Conservation (phyloP, 306 rosid species). For the Biancaea sappan region DNA sequence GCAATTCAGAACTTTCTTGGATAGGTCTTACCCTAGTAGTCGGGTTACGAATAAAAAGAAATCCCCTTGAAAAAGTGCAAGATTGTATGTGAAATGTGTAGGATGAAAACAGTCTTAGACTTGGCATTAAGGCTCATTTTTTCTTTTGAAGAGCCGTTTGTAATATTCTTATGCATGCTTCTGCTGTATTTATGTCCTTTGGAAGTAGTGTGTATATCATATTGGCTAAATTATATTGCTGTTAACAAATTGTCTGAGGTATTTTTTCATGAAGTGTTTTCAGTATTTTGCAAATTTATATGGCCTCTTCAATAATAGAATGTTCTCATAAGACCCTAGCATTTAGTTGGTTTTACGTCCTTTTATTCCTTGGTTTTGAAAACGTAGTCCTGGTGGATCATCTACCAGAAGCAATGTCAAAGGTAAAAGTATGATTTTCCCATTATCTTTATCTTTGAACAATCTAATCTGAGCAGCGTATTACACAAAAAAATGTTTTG, state of each 20-base stretch:
- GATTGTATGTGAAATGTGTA: not conserved
- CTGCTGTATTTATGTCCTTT: not conserved
- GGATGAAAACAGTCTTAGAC: not conserved
- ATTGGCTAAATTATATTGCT: constrained; percentile 4
- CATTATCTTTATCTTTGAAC: not conserved
- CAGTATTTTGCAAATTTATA: not conserved
- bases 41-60: constrained; percentile 2
- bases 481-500: too few relatives aligned
- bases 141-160: constrained; percentile 20
- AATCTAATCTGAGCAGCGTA: not conserved
- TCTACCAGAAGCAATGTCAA: too few relatives aligned
- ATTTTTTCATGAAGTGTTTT: not conserved
- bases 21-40: constrained; percentile 8
- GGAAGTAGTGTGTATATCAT: constrained; percentile 9
- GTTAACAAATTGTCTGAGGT: not conserved
- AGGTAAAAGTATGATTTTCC: not conserved
- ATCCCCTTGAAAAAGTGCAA: not conserved
- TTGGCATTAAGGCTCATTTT: constrained; percentile 15
- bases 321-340: not conserved
- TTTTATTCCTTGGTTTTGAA: not conserved
- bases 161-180: not conserved
- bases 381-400: not conserved
- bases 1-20: constrained; percentile 4
- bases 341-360: not conserved
- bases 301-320: not conserved